Evolutionary conservation across 768 basidiomycete genomes (phyloP).

Genomic region (Fibroporia radiculosa): DNA sequence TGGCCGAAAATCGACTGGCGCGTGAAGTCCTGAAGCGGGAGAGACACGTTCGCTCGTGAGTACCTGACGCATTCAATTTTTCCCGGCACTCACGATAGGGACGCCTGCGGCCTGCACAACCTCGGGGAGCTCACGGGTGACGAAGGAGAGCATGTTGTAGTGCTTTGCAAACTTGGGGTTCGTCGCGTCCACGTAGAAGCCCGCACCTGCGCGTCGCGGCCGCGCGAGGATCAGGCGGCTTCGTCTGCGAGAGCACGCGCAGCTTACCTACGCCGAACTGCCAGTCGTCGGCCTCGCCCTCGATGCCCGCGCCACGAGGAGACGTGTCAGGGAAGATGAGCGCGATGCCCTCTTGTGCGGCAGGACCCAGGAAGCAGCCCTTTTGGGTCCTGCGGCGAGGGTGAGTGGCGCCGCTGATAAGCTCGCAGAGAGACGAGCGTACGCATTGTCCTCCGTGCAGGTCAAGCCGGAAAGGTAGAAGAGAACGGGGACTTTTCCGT

Average conservation of each 20-base stretch:
- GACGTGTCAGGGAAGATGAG: constrained; percentile 95
- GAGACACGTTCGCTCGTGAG: neutral
- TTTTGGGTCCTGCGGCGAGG: constrained; percentile 69
- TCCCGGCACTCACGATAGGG: constrained; percentile 56
- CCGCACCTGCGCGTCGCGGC: constrained; percentile 44
- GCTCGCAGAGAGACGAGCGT: constrained; percentile 14
- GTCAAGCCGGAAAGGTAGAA: constrained; percentile 86
- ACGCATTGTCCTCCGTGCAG: constrained; percentile 94
- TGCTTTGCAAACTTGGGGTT: constrained; percentile 59
- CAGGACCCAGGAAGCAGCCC: constrained; percentile 84
- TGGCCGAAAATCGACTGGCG: constrained; percentile 92
- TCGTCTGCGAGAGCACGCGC: neutral
- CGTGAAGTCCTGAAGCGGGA: constrained; percentile 53
- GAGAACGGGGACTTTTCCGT: constrained; percentile 55
- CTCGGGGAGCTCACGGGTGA: constrained; percentile 78
- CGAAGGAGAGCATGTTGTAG: constrained; percentile 86
- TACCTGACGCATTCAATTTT: neutral
- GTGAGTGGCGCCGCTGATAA: neutral
- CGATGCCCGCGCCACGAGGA: constrained; percentile 83
- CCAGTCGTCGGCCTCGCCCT: constrained; percentile 77
- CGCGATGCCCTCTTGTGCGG: constrained; percentile 80
- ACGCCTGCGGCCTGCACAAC: constrained; percentile 66
- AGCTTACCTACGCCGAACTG: constrained; percentile 76
- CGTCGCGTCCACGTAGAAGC: constrained; percentile 94
- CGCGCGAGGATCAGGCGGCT: neutral